Evolutionary conservation across 305 asterid species (phyloP), one percentile per base, ranked within the genome.

Genomic region (Fraxinus sp.): DNA sequence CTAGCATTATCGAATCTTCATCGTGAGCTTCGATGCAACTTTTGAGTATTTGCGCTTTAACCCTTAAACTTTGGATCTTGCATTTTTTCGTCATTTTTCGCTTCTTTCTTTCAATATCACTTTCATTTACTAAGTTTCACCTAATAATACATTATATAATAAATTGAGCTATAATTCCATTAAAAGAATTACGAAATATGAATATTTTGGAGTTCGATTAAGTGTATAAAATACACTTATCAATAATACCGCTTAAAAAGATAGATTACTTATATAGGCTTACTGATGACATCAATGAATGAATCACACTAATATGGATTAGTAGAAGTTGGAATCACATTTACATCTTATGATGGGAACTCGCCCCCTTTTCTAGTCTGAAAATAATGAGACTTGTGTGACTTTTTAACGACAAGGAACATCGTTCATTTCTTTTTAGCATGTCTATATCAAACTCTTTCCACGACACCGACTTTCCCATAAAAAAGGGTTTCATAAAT

Each of bases 331-430:
- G 36, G 68, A 80, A 72, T 84, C 82, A 4, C 20, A 32, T 22
- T 20, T 1, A 80, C 37, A 76, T 44, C 22, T n/a, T 74, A 66
- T 81, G 74, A 10, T 66, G 74, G 20, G 7, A 24, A 24, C 30
- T 24, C 2, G 5, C 20, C 11, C 20, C 4, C 41, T 5, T 70
- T 70, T 30, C 22, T 77, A 41, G 62, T 74, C 37, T 37, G 7
- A 3, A 14, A 77, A 30, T 59, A 10, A 59, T 13, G 76, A 76
- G 2, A 46, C 22, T 49, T 49, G 62, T 52, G 62, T 20, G 44
- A 49, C 39, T 49, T 77, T 77, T 46, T 62, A 46, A 32, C 37
- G 85, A 68, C 78, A 49, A 82, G 33, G 30, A 59, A 68, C 78
- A 75, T n/a, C 32, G 59, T 28, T 77, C 55, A 0, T 30, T 28